These are phyloP conservation scores for Phaeoacremonium minimum DNA, from an alignment of 2,329 filamentous ascomycete species.

Conservation along the genomic window DNA sequence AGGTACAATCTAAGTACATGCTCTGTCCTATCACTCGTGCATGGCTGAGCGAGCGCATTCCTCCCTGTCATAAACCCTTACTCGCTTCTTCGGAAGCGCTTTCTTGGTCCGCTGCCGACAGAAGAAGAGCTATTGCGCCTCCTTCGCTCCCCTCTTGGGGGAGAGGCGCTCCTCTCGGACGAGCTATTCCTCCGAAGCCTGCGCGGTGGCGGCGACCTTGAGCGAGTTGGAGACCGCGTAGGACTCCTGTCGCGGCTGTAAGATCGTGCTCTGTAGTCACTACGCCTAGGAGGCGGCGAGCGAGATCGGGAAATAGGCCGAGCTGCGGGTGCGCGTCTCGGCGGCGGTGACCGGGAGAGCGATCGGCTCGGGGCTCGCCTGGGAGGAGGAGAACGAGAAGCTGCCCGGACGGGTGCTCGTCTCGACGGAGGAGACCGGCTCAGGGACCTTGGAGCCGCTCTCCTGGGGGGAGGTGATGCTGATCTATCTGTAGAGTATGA, in stretches of 20 bases:
- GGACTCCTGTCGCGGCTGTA: constrained; percentile 6
- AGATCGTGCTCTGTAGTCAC: constrained; percentile 5
- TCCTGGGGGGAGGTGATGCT: constrained; percentile 6
- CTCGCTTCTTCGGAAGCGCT: constrained; percentile 7
- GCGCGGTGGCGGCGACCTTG: constrained; percentile 4
- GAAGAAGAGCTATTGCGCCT: constrained; percentile 11
- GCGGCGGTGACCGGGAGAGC: constrained; percentile 5
- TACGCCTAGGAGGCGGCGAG: constrained; percentile 4
- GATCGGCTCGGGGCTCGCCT: neutral
- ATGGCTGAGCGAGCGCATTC: no score
- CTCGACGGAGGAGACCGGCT: constrained; percentile 8
- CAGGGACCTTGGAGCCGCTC: constrained; percentile 2
- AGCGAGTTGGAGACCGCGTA: constrained; percentile 5
- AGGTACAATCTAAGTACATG: no score
- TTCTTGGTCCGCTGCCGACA: constrained; percentile 8
- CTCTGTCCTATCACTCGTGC: no score
- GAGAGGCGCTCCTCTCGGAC: constrained; percentile 4
- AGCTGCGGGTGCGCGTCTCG: neutral
- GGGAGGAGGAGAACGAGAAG: constrained; percentile 3
- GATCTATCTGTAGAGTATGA: constrained; percentile 9
- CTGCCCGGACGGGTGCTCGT: neutral
- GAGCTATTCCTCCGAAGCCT: constrained; percentile 5
- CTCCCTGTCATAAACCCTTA: no score
- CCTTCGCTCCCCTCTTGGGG: constrained; percentile 7
- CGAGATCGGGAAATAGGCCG: constrained; percentile 7